Evolutionary conservation across 2,329 filamentous ascomycete species (phyloP).

Genomic region (Helminthosporium solani): DNA sequence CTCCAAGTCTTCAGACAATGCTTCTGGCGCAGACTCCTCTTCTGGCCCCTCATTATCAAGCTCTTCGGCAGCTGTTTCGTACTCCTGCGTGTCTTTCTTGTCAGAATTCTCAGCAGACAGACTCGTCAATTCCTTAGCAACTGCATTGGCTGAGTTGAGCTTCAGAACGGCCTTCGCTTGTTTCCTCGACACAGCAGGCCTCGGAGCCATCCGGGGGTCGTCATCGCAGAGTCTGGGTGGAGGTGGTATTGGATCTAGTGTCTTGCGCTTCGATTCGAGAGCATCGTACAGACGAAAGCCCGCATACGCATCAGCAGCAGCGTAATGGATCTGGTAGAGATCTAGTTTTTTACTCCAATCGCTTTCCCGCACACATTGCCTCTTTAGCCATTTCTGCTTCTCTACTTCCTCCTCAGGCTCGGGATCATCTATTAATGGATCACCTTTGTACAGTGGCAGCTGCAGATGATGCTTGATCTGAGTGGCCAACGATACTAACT

Average conservation of each 20-base stretch:
- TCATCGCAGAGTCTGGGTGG: slow-evolving; percentile 69
- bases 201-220: slow-evolving; percentile 42
- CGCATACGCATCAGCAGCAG: slow-evolving; percentile 84
- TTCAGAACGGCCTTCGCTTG: slow-evolving; percentile 8
- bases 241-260: slow-evolving; percentile 69
- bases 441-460: slow-evolving; percentile 78
- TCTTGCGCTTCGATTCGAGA: slow-evolving; percentile 67
- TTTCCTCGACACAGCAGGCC: slow-evolving; percentile 10
- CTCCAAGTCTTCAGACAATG: slow-evolving; percentile 4
- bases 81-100: slow-evolving; percentile 30
- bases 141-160: slow-evolving; percentile 5
- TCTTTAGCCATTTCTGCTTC: not conserved
- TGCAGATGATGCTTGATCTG: slow-evolving; percentile 72
- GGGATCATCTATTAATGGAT: slow-evolving; percentile 29
- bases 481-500: slow-evolving; percentile 64
- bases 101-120: slow-evolving; percentile 15
- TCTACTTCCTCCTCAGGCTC: not conserved
- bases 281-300: slow-evolving; percentile 72
- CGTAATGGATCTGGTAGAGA: slow-evolving; percentile 66
- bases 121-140: slow-evolving; percentile 8
- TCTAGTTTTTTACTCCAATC: slow-evolving; percentile 69
- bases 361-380: slow-evolving; percentile 61
- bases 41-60: slow-evolving; percentile 21
- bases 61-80: slow-evolving; percentile 39
- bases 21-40: slow-evolving; percentile 14